Evolutionary conservation across 305 asterid genomes (phyloP), one percentile per base, ranked within the genome.

Genomic region (Fraxinus ornus): DNA sequence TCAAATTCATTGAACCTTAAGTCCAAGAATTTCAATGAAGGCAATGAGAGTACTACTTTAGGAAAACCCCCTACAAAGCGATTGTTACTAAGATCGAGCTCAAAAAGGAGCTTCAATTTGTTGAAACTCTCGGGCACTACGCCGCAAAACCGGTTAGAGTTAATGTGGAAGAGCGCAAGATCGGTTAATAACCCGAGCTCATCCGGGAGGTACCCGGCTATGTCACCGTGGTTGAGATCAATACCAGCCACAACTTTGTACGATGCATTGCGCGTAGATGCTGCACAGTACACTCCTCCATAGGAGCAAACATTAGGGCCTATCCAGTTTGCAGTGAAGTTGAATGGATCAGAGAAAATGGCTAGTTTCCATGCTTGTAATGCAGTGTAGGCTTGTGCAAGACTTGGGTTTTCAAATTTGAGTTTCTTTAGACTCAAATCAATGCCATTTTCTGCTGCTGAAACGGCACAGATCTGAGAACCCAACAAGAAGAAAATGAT

Each of bases 41-140:
- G 93, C 70, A 90, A 52, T 0, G 87, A 79, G 12, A 91, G 88
- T 24, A 90, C 92, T 7, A 88, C 93, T 6, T 17, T 41, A 5
- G 94, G 94, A 22, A 91, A 91, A 0, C 90, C 91, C 1, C 94
- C 94, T 0, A 86, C 94, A 39, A 91, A 90, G 2, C 94, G 86
- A 33, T 91, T 91, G 77, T 90, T 91, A 33, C 94, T 90, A 3
- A 91, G 24, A 77, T 91, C 94, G 1, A 91, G 89, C 88, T 91
- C 94, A 66, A 72, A 80, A 0, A 90, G 89, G 15, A 77, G 89
- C 55, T 82, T 88, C 80, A 91, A 55, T 6, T 80, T 83, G 78
- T 39, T 79, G 77, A 91, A 88, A 0, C 88, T 81, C 62, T 77
- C 62, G 0, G 94, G 94, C 1, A 91, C 86, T 0, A 85, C 75